Base-by-base conservation (phyloP, 768 basidiomycete genomes). In the Pholiota molesta region DNA sequence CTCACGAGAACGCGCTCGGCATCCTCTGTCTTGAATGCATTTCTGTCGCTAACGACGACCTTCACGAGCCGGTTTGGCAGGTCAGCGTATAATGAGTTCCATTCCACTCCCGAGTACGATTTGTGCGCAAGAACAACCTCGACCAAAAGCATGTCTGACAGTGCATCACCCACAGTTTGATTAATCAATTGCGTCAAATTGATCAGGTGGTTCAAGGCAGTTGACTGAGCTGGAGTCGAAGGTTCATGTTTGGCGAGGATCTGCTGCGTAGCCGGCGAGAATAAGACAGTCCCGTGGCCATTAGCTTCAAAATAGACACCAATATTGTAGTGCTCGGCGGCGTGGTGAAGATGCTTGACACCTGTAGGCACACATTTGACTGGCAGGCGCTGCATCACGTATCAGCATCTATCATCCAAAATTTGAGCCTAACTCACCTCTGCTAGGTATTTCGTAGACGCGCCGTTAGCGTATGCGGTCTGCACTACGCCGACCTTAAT, bases 231-330 rank as follows among this genome's bases (percentile, higher is more conserved):
- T 21, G 92, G 88, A 2, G 93, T 93, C 42, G 86, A 84, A 2
- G 97, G 90, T 65, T 91, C 80, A 69, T 92, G 79, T 23, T 78
- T 75, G 31, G 77, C 68, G 42, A 99, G 80, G 49, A 74, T 83
- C 23, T 85, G 78, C 59, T 89, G 82, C 3, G 94, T 91, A 19
- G 83, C 73, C 7, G 82, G 84, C 13, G 97, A 98, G 79, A 99
- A 99, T 59, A 99, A 76, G 52, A 99, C 94, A 2, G 97, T 99
- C 33, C 97, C 97, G 68, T 99, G 97, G 2, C 97, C 97, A 72
- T 99, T 99, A 35, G 97, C 97, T 75, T 99, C 97, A 69, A 99
- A 99, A 77, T 99, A 99, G 49, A 99, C 94, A n/a, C 97, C 97
- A 59, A 99, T 84, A 71, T 94, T 86, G 75, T 90, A 99, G 69